Evolutionary conservation across 1,139 yeast species (phyloP).

Genomic region (Blastobotrys aristatus): DNA sequence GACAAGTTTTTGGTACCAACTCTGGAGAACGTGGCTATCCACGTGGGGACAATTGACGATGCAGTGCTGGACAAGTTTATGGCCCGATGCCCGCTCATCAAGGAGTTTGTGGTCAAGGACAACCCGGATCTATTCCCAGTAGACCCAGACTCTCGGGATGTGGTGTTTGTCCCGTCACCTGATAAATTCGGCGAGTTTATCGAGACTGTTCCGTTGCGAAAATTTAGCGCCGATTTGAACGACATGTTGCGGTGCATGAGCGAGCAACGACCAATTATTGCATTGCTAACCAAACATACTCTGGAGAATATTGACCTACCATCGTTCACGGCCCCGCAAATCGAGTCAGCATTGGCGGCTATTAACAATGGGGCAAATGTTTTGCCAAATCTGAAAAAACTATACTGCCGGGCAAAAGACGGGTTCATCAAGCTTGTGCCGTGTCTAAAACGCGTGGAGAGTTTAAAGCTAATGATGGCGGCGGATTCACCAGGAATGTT

Average conservation of each 20-base stretch:
- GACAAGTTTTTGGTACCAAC: not conserved
- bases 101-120: not conserved
- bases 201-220: not conserved
- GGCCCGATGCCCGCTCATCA: not conserved
- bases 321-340: not conserved
- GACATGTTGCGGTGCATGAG: not conserved
- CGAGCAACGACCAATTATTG: not conserved
- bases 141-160: constrained; percentile 2
- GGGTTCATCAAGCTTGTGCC: not conserved
- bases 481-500: not conserved
- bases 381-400: not conserved
- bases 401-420: not conserved
- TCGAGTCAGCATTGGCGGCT: not conserved
- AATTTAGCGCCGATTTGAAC: not conserved
- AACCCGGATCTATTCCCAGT: constrained; percentile 1
- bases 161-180: not conserved
- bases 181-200: constrained; percentile 1
- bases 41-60: constrained; percentile 1
- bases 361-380: not conserved
- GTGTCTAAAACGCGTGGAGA: not conserved
- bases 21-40: not conserved
- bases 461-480: not conserved
- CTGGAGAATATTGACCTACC: not conserved
- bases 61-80: not conserved
- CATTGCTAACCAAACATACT: not conserved